phyloP scores from a whole-genome alignment of 116 monocot genomes.

The Phalaenopsis hybrid region DNA sequence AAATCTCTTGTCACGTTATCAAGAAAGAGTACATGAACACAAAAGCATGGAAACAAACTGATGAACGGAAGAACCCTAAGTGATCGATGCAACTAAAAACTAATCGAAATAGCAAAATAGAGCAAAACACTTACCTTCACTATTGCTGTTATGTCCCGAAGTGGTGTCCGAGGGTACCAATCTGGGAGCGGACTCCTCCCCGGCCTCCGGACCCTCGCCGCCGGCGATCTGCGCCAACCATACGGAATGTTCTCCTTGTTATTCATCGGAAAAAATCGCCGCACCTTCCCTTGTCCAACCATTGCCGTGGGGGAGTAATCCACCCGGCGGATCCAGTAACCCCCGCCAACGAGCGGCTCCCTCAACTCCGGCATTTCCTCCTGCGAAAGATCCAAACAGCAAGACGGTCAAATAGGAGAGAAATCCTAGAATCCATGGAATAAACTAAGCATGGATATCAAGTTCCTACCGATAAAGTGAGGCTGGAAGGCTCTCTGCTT shows the following conservation, averaged over 20 bases:
- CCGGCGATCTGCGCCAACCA: not conserved
- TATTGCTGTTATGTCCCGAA: slow-evolving; percentile 15
- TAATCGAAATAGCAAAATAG: not conserved
- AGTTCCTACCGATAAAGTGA: not conserved
- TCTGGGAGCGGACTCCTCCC: slow-evolving; percentile 9
- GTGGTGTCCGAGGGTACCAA: slow-evolving; percentile 14
- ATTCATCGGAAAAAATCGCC: not conserved
- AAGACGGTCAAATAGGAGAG: not conserved
- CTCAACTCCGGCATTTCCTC: slow-evolving; percentile 10
- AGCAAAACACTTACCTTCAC: slow-evolving; percentile 1
- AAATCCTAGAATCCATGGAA: not conserved
- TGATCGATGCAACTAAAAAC: not conserved
- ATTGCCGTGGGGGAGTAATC: not conserved
- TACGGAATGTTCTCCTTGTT: slow-evolving; percentile 14
- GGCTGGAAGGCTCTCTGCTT: not conserved
- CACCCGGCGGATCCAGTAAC: slow-evolving; percentile 13
- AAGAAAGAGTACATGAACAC: not conserved
- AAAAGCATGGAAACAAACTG: not conserved
- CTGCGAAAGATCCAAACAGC: not conserved
- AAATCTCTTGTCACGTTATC: not conserved
- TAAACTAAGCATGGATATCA: not conserved
- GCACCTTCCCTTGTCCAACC: not conserved
- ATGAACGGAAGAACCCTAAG: slow-evolving; percentile 3
- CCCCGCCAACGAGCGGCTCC: not conserved
- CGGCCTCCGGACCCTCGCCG: not conserved